Evolutionary conservation across 352 stramenopile species (phyloP), one percentile per base, ranked within the genome.

Genomic region (Phytophthora syringae): DNA sequence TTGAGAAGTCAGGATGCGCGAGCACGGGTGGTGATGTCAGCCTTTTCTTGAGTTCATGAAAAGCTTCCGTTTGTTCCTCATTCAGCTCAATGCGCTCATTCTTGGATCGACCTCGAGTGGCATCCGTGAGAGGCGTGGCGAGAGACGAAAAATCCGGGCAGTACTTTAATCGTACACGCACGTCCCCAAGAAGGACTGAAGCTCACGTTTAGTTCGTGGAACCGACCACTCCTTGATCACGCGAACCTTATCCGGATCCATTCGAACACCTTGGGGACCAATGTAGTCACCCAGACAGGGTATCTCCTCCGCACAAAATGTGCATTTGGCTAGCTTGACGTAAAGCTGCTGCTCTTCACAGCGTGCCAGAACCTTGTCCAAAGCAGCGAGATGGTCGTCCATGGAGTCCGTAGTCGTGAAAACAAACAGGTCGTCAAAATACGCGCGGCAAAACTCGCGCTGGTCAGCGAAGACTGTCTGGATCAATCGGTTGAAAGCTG

Each of bases 261-360:
- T 37, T 1, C 32, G 9, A n/a, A 37, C 16, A 10, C 32, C 32
- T 37, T 37, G 10, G 7, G 2, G 32, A 6, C 32, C 32, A 13
- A 37, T 37, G 32, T 37, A 37, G 12, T 37, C 48, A 4, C 48
- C 48, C 2, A 55, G 12, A 12, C 48, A 55, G 12, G 48, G 48
- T 0, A 55, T 55, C 20, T 55, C 25, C 1, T 16, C 3, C 32
- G 28, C 16, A 11, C 48, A 60, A 42, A 67, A 60, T 24, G 58
- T 36, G 16, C 56, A 72, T 27, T 67, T 72, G 1, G 22, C 4
- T 3, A 67, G 25, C 15, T 67, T 72, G 2, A 45, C 34, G 45
- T 43, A 72, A 1, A 52, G 16, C 10, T 53, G 18, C n/a, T 53
- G 25, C 7, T 52, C 27, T 24, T 32, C 40, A 16, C 25, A 52